These are phyloP conservation scores for Schizochytrium sp. DNA, from an alignment of 108 stramenopile species.

Conservation along the genomic window DNA sequence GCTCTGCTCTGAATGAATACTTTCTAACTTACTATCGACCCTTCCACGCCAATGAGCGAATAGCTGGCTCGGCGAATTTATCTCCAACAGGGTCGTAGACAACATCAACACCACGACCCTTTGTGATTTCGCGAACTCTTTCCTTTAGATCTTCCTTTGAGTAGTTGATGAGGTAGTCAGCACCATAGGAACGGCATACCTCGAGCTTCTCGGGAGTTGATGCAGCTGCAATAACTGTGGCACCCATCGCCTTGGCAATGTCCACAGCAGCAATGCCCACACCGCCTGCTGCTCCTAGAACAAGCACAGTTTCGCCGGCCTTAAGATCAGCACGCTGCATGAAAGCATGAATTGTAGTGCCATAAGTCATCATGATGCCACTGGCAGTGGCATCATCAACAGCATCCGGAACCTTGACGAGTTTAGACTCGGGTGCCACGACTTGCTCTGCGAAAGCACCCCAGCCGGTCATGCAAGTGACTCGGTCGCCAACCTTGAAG, in stretches of 20 bases:
- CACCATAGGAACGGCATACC: slow-evolving; percentile 66
- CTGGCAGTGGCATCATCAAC: slow-evolving; percentile 68
- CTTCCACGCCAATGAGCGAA: slow-evolving; percentile 64
- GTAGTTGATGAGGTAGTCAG: slow-evolving; percentile 70
- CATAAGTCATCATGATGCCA: slow-evolving; percentile 66
- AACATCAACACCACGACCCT: slow-evolving; percentile 49
- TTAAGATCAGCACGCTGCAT: slow-evolving; percentile 66
- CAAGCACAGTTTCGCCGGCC: slow-evolving; percentile 67
- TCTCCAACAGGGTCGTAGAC: slow-evolving; percentile 56
- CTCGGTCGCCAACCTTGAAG: slow-evolving; percentile 69
- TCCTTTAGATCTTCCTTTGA: slow-evolving; percentile 25
- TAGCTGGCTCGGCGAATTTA: slow-evolving; percentile 38
- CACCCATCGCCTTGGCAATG: slow-evolving; percentile 62
- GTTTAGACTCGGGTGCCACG: slow-evolving; percentile 52
- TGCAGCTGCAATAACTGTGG: slow-evolving; percentile 70
- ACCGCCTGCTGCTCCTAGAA: slow-evolving; percentile 70
- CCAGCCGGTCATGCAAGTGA: slow-evolving; percentile 64
- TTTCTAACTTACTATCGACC: slow-evolving; percentile 54
- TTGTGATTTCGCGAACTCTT: slow-evolving; percentile 36
- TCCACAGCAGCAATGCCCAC: slow-evolving; percentile 69
- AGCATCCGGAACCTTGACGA: slow-evolving; percentile 56
- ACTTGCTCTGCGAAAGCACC: slow-evolving; percentile 69
- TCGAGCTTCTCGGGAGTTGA: slow-evolving; percentile 67
- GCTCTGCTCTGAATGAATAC: too few species aligned
- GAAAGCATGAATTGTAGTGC: slow-evolving; percentile 68